Conservation (phyloP, 2,329 filamentous ascomycete genomes). For the Neonectria punicea region DNA sequence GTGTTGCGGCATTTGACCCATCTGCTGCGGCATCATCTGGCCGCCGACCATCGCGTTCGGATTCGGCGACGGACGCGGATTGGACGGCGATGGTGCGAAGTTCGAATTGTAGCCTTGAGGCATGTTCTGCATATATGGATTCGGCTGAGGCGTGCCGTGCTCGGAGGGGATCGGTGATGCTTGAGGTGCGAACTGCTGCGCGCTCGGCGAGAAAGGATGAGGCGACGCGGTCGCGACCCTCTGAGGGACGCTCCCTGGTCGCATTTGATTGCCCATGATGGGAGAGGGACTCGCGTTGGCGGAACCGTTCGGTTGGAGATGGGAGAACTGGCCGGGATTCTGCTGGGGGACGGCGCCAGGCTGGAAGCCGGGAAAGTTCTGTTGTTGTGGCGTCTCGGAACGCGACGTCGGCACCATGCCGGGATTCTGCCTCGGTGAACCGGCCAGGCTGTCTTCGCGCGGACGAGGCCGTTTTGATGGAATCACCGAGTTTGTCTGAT, state of each 20-base stretch:
- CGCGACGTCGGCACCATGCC: conserved; percentile 83
- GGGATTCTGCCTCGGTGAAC: conserved; percentile 81
- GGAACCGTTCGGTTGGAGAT: conserved; percentile 83
- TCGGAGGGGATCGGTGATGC: conserved; percentile 82
- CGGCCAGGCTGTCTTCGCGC: conserved; percentile 83
- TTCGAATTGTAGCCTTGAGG: conserved; percentile 67
- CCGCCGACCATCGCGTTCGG: conserved; percentile 61
- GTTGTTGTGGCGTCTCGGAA: conserved; percentile 90
- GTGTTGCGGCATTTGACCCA: conserved; percentile 59
- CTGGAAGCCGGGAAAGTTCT: conserved; percentile 77
- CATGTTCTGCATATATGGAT: conserved; percentile 73
- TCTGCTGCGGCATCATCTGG: conserved; percentile 66
- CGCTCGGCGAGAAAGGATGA: conserved; percentile 85
- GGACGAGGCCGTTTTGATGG: conserved; percentile 89
- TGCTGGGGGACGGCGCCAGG: conserved; percentile 70
- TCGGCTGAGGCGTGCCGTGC: conserved; percentile 79
- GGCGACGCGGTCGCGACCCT: conserved; percentile 92
- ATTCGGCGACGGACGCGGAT: conserved; percentile 65
- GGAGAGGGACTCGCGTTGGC: conserved; percentile 91
- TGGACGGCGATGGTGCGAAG: conserved; percentile 67
- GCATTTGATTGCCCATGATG: conserved; percentile 85
- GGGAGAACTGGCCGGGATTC: conserved; percentile 77
- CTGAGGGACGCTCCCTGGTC: conserved; percentile 76
- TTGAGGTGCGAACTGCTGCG: conserved; percentile 76
- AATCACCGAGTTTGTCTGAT: conserved; percentile 86